phyloP scores from a whole-genome alignment of 2,329 filamentous ascomycete species.

The Aspergillus chevalieri region DNA sequence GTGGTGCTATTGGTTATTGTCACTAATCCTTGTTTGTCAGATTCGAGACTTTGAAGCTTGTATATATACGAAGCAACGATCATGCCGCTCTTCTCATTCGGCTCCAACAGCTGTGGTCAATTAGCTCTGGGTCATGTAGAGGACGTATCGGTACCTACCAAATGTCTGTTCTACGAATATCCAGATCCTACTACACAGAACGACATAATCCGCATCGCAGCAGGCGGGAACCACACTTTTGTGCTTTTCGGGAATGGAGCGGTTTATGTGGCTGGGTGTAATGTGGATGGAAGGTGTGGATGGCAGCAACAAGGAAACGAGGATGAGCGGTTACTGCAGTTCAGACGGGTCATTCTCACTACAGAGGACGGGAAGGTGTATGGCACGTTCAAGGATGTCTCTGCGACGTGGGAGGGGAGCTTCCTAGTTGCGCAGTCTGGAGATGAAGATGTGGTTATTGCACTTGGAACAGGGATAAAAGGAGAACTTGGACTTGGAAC shows the following conservation, averaged over 20 bases:
- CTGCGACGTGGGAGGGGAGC: slow-evolving; percentile 75
- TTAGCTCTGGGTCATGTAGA: slow-evolving; percentile 65
- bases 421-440: slow-evolving; percentile 51
- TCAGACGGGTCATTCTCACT: slow-evolving; percentile 22
- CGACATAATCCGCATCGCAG: slow-evolving; percentile 36
- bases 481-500: slow-evolving; percentile 65
- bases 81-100: slow-evolving; percentile 59
- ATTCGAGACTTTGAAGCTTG: too few relatives aligned
- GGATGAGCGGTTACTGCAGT: slow-evolving; percentile 11
- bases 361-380: slow-evolving; percentile 5
- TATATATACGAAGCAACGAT: background rate
- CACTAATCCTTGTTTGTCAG: too few relatives aligned
- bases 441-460: slow-evolving; percentile 47
- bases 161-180: slow-evolving; percentile 50
- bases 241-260: slow-evolving; percentile 56
- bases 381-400: slow-evolving; percentile 43
- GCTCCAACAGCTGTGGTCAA: slow-evolving; percentile 72
- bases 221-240: slow-evolving; percentile 85
- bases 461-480: slow-evolving; percentile 60
- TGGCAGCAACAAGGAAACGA: background rate
- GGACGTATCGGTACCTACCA: slow-evolving; percentile 62
- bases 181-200: slow-evolving; percentile 29
- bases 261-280: slow-evolving; percentile 62
- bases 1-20: too few relatives aligned
- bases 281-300: slow-evolving; percentile 43